phyloP scores from a whole-genome alignment of 2,329 filamentous ascomycete species.

The Shiraia sp. region DNA sequence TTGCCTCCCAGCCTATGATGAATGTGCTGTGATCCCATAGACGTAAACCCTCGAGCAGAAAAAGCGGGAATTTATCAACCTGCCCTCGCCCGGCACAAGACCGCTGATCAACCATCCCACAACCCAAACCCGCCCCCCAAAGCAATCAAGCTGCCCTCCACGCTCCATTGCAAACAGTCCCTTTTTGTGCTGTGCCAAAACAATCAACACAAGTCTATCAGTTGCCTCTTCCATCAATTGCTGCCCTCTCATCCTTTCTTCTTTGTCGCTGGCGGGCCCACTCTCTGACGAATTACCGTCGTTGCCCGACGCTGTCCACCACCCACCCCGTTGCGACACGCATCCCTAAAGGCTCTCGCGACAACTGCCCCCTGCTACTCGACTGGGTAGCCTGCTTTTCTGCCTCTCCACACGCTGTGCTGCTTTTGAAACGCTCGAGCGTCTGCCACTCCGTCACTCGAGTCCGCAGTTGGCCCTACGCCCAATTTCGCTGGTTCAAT shows the following conservation, averaged over 20 bases:
- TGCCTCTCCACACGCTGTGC: slow-evolving; percentile 42
- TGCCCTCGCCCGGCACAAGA: too few relatives aligned
- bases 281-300: slow-evolving; percentile 27
- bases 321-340: slow-evolving; percentile 29
- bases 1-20: slow-evolving; percentile 46
- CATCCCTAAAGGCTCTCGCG: slow-evolving; percentile 25
- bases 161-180: slow-evolving; percentile 35
- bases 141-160: slow-evolving; percentile 31
- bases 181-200: slow-evolving; percentile 24
- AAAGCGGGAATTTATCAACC: slow-evolving; percentile 41
- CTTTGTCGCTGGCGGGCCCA: slow-evolving; percentile 38
- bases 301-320: slow-evolving; percentile 18
- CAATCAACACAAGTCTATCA: slow-evolving; percentile 31
- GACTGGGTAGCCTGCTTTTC: slow-evolving; percentile 24
- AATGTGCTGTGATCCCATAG: slow-evolving; percentile 38
- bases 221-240: slow-evolving; percentile 36
- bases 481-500: slow-evolving; percentile 44
- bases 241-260: slow-evolving; percentile 37
- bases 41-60: slow-evolving; percentile 35
- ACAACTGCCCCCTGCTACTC: slow-evolving; percentile 31
- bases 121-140: slow-evolving; percentile 39
- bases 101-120: slow-evolving; percentile 33
- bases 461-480: slow-evolving; percentile 29
- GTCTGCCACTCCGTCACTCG: slow-evolving; percentile 39
- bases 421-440: slow-evolving; percentile 45